Base-by-base conservation (phyloP, 306 rosid species). In the Gastrolobium villosum region DNA sequence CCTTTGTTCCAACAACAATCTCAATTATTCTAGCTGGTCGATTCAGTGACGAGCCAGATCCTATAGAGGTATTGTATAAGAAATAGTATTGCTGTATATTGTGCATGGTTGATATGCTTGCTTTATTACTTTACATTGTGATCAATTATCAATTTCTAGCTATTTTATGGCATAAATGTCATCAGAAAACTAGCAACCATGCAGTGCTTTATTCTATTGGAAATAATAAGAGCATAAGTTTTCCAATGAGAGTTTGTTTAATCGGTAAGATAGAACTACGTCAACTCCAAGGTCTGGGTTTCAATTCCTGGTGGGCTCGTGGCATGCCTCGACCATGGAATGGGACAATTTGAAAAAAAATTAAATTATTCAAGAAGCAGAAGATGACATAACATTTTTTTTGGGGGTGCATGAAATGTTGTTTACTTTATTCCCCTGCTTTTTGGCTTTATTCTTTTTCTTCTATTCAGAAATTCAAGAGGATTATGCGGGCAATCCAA, bases 1-100 rank as follows among this genome's bases (percentile, higher is more conserved):
- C 99, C 78, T 96, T 87, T 76, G 99, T 96, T 52, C 93, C 99
- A 20, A 88, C 99, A 77, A 93, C 99, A 49, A 89, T 96, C 82
- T 96, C 99, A 31, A 96, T 96, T 74, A 93, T 96, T 79, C 91
- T 93, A 61, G 85, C 98, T 64, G 94, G 99, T 46, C 94, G 99
- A 37, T 96, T 93, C 88, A 89, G 85, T 61, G 90, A 86, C 64
- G 72, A 65, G n/a, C 30, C 81, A 32, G 84, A 82, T 79, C 99
- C 99, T 20, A 75, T 81, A 10, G 98, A 90, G 76, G 99, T 95
- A 40, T 81, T 80, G 60, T 77, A 80, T 81, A 85, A 73, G 75
- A 87, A 80, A 6, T 28, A 80, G 46, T 71, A 72, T 65, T 65
- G 5, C 48, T 76, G 37, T 63, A 39, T 63, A 59, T 65, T 63